Evolutionary conservation across 2,329 filamentous ascomycete genomes (phyloP).

Genomic region (Alternaria incomplexa): DNA sequence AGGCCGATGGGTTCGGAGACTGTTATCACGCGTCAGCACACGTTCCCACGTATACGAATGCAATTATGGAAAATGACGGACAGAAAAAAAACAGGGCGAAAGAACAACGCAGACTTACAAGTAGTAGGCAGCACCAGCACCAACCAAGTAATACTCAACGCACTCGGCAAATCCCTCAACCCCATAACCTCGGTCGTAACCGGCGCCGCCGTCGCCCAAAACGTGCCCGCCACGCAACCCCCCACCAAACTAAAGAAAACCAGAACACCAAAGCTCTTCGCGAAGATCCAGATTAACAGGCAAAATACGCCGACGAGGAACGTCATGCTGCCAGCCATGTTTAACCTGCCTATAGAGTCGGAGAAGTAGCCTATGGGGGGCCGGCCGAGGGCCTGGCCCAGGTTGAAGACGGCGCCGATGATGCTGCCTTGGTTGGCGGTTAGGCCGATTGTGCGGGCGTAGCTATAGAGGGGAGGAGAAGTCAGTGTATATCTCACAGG

Average conservation of each 20-base stretch:
- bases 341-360: conserved; percentile 73
- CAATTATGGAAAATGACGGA: background rate
- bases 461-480: conserved; percentile 78
- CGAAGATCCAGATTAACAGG: conserved; percentile 76
- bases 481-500: no score
- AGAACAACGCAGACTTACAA: conserved; percentile 48
- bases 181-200: conserved; percentile 78
- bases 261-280: conserved; percentile 69
- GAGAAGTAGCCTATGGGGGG: conserved; percentile 76
- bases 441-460: conserved; percentile 72
- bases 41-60: background rate
- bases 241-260: conserved; percentile 73
- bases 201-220: conserved; percentile 69
- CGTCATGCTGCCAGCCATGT: conserved; percentile 71
- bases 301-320: conserved; percentile 68
- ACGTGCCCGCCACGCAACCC: conserved; percentile 70
- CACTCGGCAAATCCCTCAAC: conserved; percentile 69
- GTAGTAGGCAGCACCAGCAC: conserved; percentile 73
- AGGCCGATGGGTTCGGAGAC: conserved; percentile 63
- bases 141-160: conserved; percentile 75
- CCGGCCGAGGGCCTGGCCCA: conserved; percentile 70
- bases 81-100: background rate
- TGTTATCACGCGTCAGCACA: conserved; percentile 18
- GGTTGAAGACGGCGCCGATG: conserved; percentile 74
- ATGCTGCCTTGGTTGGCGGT: conserved; percentile 70